These are phyloP conservation scores for Suillus weaverae DNA, from an alignment of 768 basidiomycete species.

Conservation along the genomic window DNA sequence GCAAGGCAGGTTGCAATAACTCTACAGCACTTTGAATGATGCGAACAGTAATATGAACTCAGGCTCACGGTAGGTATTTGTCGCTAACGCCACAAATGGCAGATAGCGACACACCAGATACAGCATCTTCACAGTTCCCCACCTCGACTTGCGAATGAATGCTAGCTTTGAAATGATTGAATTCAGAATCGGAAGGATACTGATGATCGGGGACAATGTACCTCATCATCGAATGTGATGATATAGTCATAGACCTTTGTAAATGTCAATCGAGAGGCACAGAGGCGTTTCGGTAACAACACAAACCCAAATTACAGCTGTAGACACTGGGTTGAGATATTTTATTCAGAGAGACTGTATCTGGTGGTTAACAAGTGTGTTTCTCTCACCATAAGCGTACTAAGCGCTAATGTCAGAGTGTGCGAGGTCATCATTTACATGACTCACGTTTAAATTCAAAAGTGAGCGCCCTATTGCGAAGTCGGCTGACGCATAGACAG, in stretches of 20 bases:
- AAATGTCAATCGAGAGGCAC: background rate
- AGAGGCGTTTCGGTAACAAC: background rate
- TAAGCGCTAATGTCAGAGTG: background rate
- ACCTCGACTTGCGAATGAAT: background rate
- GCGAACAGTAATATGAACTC: background rate
- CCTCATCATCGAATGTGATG: background rate
- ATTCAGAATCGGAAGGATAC: no score
- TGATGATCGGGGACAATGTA: background rate
- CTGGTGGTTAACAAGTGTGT: background rate
- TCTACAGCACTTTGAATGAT: background rate
- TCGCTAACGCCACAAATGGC: background rate
- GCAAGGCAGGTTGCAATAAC: background rate
- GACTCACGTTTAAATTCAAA: background rate
- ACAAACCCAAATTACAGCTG: background rate
- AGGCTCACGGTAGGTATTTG: conserved; percentile 2
- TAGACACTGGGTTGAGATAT: background rate
- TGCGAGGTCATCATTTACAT: background rate
- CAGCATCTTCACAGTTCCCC: background rate
- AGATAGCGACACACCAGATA: background rate
- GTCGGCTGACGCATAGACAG: background rate
- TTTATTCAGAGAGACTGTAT: background rate
- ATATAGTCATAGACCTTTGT: conserved; percentile 3
- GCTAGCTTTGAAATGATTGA: background rate
- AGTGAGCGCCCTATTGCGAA: background rate
- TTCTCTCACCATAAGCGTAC: conserved; percentile 4